Conservation (phyloP, 2,329 filamentous ascomycete species). For the Fusarium sp. region DNA sequence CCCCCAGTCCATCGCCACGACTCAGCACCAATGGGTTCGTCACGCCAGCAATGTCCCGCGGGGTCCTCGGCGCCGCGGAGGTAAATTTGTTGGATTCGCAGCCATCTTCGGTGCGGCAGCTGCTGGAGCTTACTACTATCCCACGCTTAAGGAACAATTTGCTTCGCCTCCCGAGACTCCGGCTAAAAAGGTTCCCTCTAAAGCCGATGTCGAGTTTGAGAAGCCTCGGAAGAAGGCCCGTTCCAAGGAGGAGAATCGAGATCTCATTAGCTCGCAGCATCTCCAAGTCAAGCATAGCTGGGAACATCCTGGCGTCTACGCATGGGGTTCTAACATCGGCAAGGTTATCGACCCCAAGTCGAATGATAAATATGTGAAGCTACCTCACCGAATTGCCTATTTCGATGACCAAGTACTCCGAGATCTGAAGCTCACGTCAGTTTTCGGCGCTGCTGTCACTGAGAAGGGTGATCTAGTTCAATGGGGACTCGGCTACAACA, state of each 20-base stretch:
- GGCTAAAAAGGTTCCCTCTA: conserved; percentile 30
- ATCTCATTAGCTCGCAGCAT: conserved; percentile 86
- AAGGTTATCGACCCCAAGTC: conserved; percentile 88
- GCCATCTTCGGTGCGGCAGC: conserved; percentile 54
- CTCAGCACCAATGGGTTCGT: conserved; percentile 47
- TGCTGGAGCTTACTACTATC: conserved; percentile 54
- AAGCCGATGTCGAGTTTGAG: conserved; percentile 75
- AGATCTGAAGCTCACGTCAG: conserved; percentile 85
- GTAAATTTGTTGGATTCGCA: conserved; percentile 46
- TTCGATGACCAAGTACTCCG: conserved; percentile 88
- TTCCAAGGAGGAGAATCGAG: conserved; percentile 78
- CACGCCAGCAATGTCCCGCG: conserved; percentile 41
- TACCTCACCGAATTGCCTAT: conserved; percentile 79
- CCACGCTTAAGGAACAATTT: conserved; percentile 47
- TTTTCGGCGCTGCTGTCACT: conserved; percentile 86
- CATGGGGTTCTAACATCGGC: conserved; percentile 91
- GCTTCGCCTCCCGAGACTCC: conserved; percentile 30
- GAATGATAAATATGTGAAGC: conserved; percentile 81
- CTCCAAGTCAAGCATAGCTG: conserved; percentile 86
- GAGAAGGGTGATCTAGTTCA: conserved; percentile 91
- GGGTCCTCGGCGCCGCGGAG: conserved; percentile 38
- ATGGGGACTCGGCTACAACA: conserved; percentile 86
- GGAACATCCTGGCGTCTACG: conserved; percentile 88
- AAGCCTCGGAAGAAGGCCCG: conserved; percentile 66
- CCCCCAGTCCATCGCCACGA: conserved; percentile 35